phyloP scores from a whole-genome alignment of 805 yeast species.

The Suhomyces sp. region DNA sequence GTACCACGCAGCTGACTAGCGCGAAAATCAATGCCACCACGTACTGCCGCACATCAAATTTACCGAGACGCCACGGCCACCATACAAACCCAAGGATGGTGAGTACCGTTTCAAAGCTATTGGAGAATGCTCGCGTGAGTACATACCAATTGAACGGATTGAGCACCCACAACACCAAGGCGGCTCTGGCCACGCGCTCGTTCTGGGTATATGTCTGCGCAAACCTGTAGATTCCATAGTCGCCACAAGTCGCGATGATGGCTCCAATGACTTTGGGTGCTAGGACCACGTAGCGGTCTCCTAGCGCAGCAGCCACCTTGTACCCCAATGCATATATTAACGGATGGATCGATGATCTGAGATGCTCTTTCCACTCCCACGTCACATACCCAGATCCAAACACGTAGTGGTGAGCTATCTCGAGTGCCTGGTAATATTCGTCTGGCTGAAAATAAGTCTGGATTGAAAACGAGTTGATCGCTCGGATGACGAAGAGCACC shows the following conservation, averaged over 20 bases:
- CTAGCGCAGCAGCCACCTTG: conserved; percentile 18
- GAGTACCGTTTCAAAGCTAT: conserved; percentile 71
- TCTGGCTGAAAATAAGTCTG: conserved; percentile 92
- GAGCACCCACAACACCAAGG: conserved; percentile 49
- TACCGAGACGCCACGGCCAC: conserved; percentile 61
- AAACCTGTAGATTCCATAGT: conserved; percentile 53
- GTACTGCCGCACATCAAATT: conserved; percentile 14
- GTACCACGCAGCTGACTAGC: conserved; percentile 59
- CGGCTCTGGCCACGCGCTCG: conserved; percentile 34
- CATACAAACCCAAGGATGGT: conserved; percentile 62
- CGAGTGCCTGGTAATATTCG: conserved; percentile 89
- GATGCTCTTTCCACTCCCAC: conserved; percentile 88
- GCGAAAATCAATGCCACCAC: conserved; percentile 49
- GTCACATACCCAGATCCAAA: conserved; percentile 81
- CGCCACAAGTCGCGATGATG: conserved; percentile 67
- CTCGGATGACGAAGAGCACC: conserved; percentile 37
- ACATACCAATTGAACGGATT: conserved; percentile 83
- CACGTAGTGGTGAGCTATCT: conserved; percentile 78
- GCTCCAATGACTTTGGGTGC: conserved; percentile 71
- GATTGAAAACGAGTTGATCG: conserved; percentile 60
- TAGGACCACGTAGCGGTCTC: not conserved
- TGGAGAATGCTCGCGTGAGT: conserved; percentile 80
- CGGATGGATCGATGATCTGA: conserved; percentile 82
- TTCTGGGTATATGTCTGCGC: conserved; percentile 35
- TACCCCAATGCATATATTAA: conserved; percentile 54